phyloP scores from a whole-genome alignment of 352 stramenopile genomes.

The Pythium monospermum region DNA sequence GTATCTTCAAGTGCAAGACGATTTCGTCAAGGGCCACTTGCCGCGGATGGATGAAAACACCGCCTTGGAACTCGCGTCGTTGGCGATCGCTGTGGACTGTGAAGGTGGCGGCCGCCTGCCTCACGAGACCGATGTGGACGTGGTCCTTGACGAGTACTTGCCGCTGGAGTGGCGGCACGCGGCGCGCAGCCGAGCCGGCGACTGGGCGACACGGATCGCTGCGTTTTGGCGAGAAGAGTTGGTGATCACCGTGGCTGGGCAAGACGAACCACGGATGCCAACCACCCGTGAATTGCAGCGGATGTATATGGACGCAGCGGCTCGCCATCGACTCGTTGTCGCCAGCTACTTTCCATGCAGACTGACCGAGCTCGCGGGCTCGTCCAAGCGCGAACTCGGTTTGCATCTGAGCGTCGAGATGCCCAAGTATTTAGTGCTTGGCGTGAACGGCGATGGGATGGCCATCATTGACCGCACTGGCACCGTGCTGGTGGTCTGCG shows the following conservation, averaged over 20 bases:
- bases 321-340: constrained; percentile 80
- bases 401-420: constrained; percentile 50
- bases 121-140: constrained; percentile 43
- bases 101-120: constrained; percentile 56
- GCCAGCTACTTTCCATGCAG: constrained; percentile 86
- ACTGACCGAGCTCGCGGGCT: constrained; percentile 33
- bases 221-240: constrained; percentile 50
- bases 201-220: constrained; percentile 78
- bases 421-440: constrained; percentile 83
- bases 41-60: constrained; percentile 74
- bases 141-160: constrained; percentile 84
- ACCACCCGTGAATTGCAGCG: constrained; percentile 59
- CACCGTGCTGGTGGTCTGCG: constrained; percentile 56
- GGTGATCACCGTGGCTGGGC: too few species aligned
- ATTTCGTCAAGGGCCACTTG: constrained; percentile 88
- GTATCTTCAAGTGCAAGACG: constrained; percentile 91
- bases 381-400: constrained; percentile 11
- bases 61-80: constrained; percentile 66
- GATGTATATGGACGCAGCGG: constrained; percentile 83
- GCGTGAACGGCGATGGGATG: constrained; percentile 88
- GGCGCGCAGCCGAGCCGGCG: constrained; percentile 54
- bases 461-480: constrained; percentile 81
- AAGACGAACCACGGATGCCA: constrained; percentile 25
- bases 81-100: constrained; percentile 80
- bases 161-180: constrained; percentile 75